Evolutionary conservation across 2,329 filamentous ascomycete species (phyloP).

Genomic region (Trichoderma pleuroti): DNA sequence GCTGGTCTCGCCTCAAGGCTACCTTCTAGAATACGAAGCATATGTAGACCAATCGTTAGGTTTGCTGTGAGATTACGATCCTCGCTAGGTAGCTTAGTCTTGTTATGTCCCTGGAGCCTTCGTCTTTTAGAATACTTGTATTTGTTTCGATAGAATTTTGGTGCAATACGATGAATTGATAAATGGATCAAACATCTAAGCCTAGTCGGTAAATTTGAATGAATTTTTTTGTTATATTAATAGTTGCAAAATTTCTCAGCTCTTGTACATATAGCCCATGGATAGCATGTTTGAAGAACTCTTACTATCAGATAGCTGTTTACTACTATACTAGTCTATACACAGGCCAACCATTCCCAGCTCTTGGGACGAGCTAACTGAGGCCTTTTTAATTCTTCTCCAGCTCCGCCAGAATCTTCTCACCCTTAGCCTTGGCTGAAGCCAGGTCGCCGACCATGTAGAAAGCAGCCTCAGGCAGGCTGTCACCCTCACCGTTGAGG

Average conservation of each 20-base stretch:
- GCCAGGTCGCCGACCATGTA: conserved; percentile 99
- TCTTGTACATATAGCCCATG: conserved; percentile 8
- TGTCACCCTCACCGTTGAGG: conserved; percentile 89
- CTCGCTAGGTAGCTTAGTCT: neutral
- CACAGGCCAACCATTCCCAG: conserved; percentile 44
- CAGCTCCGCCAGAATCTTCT: conserved; percentile 98
- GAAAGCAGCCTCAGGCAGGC: conserved; percentile 88
- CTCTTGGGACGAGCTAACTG: conserved; percentile 36
- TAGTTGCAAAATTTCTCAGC: conserved; percentile 8
- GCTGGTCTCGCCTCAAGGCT: conserved; percentile 29
- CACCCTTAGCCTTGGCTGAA: conserved; percentile 91
- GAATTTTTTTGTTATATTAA: conserved; percentile 13
- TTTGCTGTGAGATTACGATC: neutral
- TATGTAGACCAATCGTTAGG: neutral
- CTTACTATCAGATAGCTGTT: conserved; percentile 16
- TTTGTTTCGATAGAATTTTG: neutral
- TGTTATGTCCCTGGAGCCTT: neutral
- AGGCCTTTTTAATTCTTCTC: conserved; percentile 55
- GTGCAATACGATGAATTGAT: neutral
- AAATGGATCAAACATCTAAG: neutral
- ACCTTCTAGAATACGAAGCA: neutral
- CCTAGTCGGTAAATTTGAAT: neutral
- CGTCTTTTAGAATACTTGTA: neutral
- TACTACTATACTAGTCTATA: conserved; percentile 47
- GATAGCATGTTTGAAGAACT: conserved; percentile 16